phyloP scores from a whole-genome alignment of 176 grass and related monocot species.

The Aegilops sharonensis region DNA sequence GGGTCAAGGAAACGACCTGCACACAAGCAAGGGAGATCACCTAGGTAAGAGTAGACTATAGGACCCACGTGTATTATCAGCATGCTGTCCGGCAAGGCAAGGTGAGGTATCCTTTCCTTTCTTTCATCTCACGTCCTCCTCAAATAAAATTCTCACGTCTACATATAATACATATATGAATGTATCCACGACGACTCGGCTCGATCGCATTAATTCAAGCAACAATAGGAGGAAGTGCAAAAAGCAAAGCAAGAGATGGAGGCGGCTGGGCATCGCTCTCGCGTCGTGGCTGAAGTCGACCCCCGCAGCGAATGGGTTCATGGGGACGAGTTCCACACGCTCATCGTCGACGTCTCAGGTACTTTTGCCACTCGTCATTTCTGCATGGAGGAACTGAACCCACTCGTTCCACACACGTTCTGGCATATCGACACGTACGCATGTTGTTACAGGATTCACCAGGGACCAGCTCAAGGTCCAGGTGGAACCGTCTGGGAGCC shows the following conservation, averaged over 20 bases:
- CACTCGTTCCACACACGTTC: neutral
- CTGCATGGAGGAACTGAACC: neutral
- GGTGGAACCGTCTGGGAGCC: slow-evolving; percentile 34
- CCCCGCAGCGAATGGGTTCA: slow-evolving; percentile 54
- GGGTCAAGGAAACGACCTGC: neutral
- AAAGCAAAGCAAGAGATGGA: slow-evolving; percentile 33
- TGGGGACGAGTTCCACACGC: slow-evolving; percentile 39
- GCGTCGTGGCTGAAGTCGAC: slow-evolving; percentile 40
- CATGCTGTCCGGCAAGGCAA: slow-evolving; percentile 2
- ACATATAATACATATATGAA: slow-evolving; percentile 18
- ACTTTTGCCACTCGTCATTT: neutral
- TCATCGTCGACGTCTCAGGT: slow-evolving; percentile 55
- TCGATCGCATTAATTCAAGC: neutral
- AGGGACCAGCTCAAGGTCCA: slow-evolving; percentile 71
- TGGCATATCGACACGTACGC: too few relatives aligned
- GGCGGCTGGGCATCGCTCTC: neutral
- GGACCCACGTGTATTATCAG: neutral
- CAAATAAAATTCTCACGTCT: neutral
- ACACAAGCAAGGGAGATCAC: neutral
- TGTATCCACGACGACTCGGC: neutral
- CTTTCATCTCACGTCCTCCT: slow-evolving; percentile 25
- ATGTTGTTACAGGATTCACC: slow-evolving; percentile 46
- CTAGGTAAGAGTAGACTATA: neutral
- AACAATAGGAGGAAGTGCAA: neutral
- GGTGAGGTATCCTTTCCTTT: slow-evolving; percentile 32